A percentile compares a stretch with the other conserved stretches of the same genome.
These are phyloP conservation scores for Rhizopus delemar DNA, from an alignment of 371 early-diverging fungal genomes.

Conservation along the genomic window DNA sequence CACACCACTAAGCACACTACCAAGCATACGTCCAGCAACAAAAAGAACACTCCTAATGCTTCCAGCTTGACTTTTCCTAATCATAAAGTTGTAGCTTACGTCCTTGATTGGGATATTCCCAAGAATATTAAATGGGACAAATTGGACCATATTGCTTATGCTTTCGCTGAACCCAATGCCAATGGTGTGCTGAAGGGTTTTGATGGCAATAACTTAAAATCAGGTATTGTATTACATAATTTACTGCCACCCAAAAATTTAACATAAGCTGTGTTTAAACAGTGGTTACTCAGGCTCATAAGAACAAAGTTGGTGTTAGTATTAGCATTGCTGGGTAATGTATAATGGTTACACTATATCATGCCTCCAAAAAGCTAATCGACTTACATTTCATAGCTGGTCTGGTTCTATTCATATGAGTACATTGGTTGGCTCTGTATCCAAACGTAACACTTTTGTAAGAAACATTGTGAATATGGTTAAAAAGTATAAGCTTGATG, in stretches of 20 bases:
- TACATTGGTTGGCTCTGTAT: constrained; percentile 18
- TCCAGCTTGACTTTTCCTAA: constrained; percentile 5
- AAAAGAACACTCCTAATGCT: neutral
- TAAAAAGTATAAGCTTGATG: constrained; percentile 55
- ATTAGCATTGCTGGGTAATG: constrained; percentile 47
- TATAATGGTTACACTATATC: neutral
- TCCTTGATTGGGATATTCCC: constrained; percentile 49
- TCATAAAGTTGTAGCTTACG: constrained; percentile 32
- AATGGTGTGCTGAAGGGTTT: constrained; percentile 29
- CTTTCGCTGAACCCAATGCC: constrained; percentile 41
- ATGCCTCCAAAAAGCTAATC: neutral
- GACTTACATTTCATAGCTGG: constrained; percentile 30
- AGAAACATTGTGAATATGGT: constrained; percentile 36
- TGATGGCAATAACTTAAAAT: constrained; percentile 9
- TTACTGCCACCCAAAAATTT: neutral
- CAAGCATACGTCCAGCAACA: neutral
- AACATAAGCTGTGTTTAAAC: neutral
- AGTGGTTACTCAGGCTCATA: constrained; percentile 45
- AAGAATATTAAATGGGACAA: constrained; percentile 35
- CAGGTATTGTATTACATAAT: neutral
- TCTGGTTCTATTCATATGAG: constrained; percentile 45
- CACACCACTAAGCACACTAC: neutral
- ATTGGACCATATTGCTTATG: constrained; percentile 44
- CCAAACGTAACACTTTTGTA: constrained; percentile 23
- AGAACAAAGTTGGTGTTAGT: constrained; percentile 34